A percentile compares a stretch with the other conserved stretches of the same genome.
Evolutionary conservation across 1,284 basidiomycete species (phyloP).

Genomic region (Macrocybe sp.): DNA sequence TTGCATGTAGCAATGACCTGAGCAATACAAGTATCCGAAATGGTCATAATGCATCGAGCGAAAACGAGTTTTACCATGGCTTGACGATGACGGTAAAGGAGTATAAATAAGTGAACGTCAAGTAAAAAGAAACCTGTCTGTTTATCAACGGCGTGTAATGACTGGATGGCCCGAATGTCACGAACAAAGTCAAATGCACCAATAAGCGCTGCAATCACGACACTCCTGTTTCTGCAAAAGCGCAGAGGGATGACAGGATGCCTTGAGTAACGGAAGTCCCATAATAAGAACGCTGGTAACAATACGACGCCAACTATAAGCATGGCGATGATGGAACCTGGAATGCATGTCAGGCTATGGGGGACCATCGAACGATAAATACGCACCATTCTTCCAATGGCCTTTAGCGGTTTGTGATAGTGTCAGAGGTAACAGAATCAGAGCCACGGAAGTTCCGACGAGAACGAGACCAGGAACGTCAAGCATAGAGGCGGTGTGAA

Average conservation of each 20-base stretch:
- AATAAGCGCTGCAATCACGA: constrained; percentile 58
- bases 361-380: not conserved
- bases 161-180: constrained; percentile 8
- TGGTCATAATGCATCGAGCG: not conserved
- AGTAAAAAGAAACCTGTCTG: constrained; percentile 53
- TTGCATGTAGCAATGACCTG: constrained; percentile 46
- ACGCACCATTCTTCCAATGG: constrained; percentile 40
- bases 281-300: constrained; percentile 39
- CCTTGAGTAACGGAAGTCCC: constrained; percentile 45
- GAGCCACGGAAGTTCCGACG: constrained; percentile 52
- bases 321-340: constrained; percentile 55
- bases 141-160: not conserved
- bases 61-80: constrained; percentile 35
- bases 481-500: constrained; percentile 39
- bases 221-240: constrained; percentile 53
- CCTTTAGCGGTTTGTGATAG: constrained; percentile 39
- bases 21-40: not conserved
- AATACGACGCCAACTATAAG: constrained; percentile 43
- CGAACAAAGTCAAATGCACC: constrained; percentile 69
- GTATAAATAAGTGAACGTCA: constrained; percentile 56
- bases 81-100: constrained; percentile 60
- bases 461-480: constrained; percentile 68
- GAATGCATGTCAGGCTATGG: no score
- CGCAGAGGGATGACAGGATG: constrained; percentile 50
- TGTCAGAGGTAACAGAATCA: constrained; percentile 68